Conservation (phyloP, 768 basidiomycete genomes). For the Leccinum broughii region DNA sequence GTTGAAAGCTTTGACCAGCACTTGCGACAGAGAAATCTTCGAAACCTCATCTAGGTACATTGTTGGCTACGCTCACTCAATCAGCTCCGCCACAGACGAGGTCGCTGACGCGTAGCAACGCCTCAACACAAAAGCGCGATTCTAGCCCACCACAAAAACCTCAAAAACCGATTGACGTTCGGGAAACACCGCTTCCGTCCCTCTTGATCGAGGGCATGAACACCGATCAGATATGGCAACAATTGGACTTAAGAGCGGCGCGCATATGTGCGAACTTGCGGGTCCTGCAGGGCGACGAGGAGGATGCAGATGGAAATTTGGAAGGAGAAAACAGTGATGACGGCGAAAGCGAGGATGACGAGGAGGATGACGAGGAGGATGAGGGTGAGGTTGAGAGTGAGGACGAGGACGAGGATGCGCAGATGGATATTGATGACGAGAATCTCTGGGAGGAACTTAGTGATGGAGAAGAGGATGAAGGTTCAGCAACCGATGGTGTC, state of each 20-base stretch:
- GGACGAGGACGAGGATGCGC: conserved; percentile 34
- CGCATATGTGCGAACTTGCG: conserved; percentile 71
- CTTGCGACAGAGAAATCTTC: conserved; percentile 68
- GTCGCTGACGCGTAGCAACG: conserved; percentile 51
- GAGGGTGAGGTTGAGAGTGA: conserved; percentile 28
- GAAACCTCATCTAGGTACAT: conserved; percentile 57
- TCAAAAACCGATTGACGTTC: conserved; percentile 36
- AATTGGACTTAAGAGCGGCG: conserved; percentile 80
- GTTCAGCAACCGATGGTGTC: conserved; percentile 27
- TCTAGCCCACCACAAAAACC: conserved; percentile 37
- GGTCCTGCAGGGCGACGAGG: conserved; percentile 57
- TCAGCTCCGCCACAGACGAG: conserved; percentile 72
- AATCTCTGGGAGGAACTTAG: conserved; percentile 31
- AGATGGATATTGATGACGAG: conserved; percentile 26
- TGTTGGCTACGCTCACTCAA: conserved; percentile 70
- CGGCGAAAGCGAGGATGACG: conserved; percentile 29
- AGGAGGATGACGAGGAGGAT: conserved; percentile 14
- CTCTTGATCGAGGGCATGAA: conserved; percentile 80
- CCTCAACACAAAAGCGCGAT: conserved; percentile 42
- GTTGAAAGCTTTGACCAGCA: conserved; percentile 41
- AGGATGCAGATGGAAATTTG: conserved; percentile 30
- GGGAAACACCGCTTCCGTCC: conserved; percentile 70
- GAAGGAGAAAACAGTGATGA: conserved; percentile 15
- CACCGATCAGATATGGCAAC: conserved; percentile 89
- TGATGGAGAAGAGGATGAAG: conserved; percentile 24